These are phyloP conservation scores for Acacia melanoxylon DNA, from an alignment of 306 rosid species.

Conservation along the genomic window DNA sequence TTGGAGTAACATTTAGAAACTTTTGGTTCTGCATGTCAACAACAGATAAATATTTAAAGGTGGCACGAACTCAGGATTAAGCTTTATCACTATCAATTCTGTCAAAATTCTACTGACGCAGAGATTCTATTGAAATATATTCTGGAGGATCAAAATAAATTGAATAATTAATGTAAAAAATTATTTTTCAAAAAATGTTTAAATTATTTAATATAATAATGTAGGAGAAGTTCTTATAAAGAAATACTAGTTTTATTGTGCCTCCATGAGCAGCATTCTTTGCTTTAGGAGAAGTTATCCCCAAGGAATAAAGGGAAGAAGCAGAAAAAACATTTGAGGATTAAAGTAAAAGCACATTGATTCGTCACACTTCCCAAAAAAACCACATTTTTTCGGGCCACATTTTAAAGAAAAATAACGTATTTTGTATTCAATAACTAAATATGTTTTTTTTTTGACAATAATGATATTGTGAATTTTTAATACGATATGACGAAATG, in stretches of 20 bases:
- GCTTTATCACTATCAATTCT: too few relatives aligned
- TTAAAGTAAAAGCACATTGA: constrained; percentile 49
- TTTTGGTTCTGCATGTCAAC: too few relatives aligned
- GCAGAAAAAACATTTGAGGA: constrained; percentile 39
- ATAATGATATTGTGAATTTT: too few relatives aligned
- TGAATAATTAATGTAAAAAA: background rate
- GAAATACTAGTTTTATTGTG: constrained; percentile 42
- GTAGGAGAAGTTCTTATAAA: background rate
- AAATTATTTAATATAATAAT: background rate
- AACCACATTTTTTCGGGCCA: background rate
- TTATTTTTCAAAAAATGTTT: too few relatives aligned
- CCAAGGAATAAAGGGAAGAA: constrained; percentile 69
- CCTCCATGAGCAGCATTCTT: constrained; percentile 70
- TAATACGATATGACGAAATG: too few relatives aligned
- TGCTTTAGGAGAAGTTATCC: constrained; percentile 81
- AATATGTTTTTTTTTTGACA: too few relatives aligned
- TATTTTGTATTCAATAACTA: too few relatives aligned
- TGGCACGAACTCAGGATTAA: background rate
- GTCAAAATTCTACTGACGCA: background rate
- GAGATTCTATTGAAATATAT: too few relatives aligned
- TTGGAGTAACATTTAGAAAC: too few relatives aligned
- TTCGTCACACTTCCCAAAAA: background rate
- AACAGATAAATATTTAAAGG: background rate
- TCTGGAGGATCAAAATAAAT: background rate
- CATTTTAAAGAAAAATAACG: too few relatives aligned